A percentile compares a stretch with the other conserved stretches of the same genome.
phyloP scores from a whole-genome alignment of 2,329 filamentous ascomycete genomes.

The Lasiodiplodia sp. region DNA sequence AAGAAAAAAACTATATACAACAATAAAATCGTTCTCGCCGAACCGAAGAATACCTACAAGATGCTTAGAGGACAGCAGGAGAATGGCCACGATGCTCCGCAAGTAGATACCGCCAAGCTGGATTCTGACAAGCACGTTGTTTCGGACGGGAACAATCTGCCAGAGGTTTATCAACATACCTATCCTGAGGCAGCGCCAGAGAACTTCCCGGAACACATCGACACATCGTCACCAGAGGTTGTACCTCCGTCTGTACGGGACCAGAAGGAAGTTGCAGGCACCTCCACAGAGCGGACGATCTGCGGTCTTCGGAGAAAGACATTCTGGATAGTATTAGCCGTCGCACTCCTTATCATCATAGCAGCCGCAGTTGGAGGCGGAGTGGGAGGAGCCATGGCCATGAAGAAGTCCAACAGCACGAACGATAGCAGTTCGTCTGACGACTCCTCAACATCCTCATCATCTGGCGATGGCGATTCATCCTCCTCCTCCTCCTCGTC shows the following conservation, averaged over 20 bases:
- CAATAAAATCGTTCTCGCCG: too few species aligned
- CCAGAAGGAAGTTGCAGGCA: neutral
- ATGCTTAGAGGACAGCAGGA: neutral
- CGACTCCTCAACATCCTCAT: neutral
- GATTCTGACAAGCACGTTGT: neutral
- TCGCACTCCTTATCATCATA: neutral
- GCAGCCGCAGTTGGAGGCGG: constrained; percentile 13
- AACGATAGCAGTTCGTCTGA: neutral
- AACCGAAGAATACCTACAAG: too few species aligned
- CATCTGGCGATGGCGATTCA: neutral
- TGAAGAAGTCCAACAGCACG: neutral
- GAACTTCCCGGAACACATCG: neutral
- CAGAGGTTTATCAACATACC: neutral
- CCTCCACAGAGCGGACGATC: neutral
- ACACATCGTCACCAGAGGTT: neutral
- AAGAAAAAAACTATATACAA: too few species aligned
- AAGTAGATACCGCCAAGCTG: neutral
- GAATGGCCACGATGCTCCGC: neutral
- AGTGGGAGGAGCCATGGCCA: constrained; percentile 1
- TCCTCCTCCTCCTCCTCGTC: neutral
- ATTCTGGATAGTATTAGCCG: neutral
- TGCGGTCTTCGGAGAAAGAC: constrained; percentile 10
- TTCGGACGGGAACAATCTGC: neutral
- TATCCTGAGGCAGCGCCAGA: neutral
- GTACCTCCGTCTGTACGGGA: neutral